Conservation (phyloP, 805 yeast genomes). For the Zygoascus biomembranicola region DNA sequence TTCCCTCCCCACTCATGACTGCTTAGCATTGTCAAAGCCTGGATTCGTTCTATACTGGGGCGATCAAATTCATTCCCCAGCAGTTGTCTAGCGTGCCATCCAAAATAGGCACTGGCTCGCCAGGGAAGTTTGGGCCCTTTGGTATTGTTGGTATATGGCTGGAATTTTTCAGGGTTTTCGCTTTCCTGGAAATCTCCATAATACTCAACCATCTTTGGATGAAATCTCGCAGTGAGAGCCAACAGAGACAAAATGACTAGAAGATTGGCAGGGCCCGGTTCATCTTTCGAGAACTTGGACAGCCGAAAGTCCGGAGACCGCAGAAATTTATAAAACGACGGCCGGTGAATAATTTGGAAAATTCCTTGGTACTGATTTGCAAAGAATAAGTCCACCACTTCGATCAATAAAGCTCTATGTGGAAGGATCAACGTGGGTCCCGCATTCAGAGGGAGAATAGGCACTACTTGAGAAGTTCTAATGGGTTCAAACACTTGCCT, state of each 20-base stretch:
- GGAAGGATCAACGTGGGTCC: conserved; percentile 1
- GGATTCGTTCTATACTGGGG: conserved; percentile 6
- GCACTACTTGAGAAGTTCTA: not conserved
- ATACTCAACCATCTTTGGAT: not conserved
- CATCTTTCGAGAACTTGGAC: not conserved
- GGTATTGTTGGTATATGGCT: not conserved
- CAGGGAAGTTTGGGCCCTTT: not conserved
- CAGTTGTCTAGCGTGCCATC: conserved; percentile 9
- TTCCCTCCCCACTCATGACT: conserved; percentile 11
- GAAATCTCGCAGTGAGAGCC: conserved; percentile 7
- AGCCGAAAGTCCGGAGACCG: conserved; percentile 3
- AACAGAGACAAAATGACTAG: conserved; percentile 5
- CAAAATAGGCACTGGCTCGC: conserved; percentile 6
- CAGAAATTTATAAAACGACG: conserved; percentile 6
- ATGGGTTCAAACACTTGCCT: not conserved
- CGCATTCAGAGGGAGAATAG: not conserved
- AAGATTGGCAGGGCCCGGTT: not conserved
- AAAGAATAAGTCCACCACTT: conserved; percentile 3
- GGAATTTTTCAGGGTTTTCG: not conserved
- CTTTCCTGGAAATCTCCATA: conserved; percentile 6
- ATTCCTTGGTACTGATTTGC: conserved; percentile 9
- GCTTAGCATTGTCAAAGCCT: conserved; percentile 9
- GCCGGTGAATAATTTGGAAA: conserved; percentile 9
- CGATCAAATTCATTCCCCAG: conserved; percentile 2
- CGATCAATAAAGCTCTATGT: conserved; percentile 1